A percentile compares a stretch with the other conserved stretches of the same genome.
phyloP scores from a whole-genome alignment of 2,329 filamentous ascomycete species.

The Calycina herbarum region DNA sequence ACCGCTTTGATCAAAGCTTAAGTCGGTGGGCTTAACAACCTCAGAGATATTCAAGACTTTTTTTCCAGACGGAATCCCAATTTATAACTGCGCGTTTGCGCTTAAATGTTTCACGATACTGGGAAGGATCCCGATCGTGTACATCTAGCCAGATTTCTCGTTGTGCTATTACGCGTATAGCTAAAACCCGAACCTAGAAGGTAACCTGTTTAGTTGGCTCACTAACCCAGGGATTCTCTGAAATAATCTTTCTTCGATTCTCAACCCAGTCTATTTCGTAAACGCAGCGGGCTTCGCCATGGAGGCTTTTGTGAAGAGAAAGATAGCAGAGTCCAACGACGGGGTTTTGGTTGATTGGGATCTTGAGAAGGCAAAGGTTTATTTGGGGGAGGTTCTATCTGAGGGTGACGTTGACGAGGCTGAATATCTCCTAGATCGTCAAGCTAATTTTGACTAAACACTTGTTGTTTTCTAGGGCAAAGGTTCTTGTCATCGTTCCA shows the following conservation, averaged over 20 bases:
- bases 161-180: not conserved
- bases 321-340: not conserved
- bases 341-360: no score
- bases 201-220: not conserved
- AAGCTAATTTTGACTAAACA: no score
- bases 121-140: not conserved
- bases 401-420: no score
- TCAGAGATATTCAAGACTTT: not conserved
- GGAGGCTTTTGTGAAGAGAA: not conserved
- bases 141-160: not conserved
- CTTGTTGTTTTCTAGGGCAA: no score
- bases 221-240: not conserved
- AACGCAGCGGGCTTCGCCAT: not conserved
- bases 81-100: no score
- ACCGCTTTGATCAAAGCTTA: not conserved
- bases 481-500: no score
- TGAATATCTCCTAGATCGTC: no score
- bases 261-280: not conserved
- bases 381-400: no score
- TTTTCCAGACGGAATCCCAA: not conserved
- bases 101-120: not conserved
- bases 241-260: not conserved
- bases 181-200: not conserved
- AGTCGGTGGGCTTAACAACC: not conserved
- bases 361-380: no score